Base-by-base conservation (phyloP, 2,329 filamentous ascomycete genomes). In the Aspergillus udagawae region DNA sequence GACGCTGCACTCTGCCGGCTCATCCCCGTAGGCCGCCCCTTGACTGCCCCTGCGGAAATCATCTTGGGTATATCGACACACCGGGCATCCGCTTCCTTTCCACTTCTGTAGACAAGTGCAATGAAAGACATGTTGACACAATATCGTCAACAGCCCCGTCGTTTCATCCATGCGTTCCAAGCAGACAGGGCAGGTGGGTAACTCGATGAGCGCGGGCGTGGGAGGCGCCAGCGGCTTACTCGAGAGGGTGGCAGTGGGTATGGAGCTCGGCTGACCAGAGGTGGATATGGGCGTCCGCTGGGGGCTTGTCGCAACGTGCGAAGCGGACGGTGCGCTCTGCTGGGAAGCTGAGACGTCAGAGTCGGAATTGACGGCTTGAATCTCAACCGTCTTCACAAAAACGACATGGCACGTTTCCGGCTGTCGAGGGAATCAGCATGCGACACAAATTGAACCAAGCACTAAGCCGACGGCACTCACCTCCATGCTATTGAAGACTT, bases 141-240 rank as follows among this genome's bases (percentile, higher is more conserved):
- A 87, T 44, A 97, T 97, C 0, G 94, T 99, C 70, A 99, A 85
- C 2, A 99, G 80, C 0, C 94, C 94, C 0, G 92, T 95, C 0
- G 92, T 97, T 72, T 97, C 93, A 68, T 99, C 94, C 94, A 99
- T 99, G 50, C 93, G 88, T 73, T 99, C 94, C 4, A 99, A 82
- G 64, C 94, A 99, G 9, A 99, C 94, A 0, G 94, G 92, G 63
- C 94, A 99, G 1, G 94, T 97, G 1, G 94, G 94, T 12, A 99
- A 79, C 75, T 99, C 94, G 54, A 96, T 83, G 1, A 97, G 81
- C 51, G 90, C 89, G 1, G 92, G 90, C 0, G 93, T 96, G 1
- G 85, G 85, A n/a, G 86, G 86, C 12, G 86, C 83, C n/a, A 84
- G 76, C 10, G 86, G 86, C 68, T 87, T 88, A 7, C 78, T 79